These are phyloP conservation scores for Yamadazyma akitaensis DNA, from an alignment of 805 yeast species.

Conservation along the genomic window DNA sequence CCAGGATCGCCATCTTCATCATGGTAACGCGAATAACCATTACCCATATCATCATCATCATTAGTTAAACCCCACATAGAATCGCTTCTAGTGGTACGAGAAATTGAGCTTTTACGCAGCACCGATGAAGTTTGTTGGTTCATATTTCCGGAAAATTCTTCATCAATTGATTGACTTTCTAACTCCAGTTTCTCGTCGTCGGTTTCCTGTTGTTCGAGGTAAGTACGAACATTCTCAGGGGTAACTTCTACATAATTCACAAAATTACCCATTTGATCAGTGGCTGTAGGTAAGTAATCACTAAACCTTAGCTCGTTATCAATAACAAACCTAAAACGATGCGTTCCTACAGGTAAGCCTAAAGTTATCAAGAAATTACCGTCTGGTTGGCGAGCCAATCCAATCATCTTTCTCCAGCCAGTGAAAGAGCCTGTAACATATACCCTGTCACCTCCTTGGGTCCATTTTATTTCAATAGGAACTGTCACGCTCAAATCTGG, in stretches of 20 bases:
- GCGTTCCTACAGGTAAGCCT: constrained; percentile 86
- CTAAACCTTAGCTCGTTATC: constrained; percentile 90
- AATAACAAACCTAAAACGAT: constrained; percentile 87
- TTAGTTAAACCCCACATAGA: constrained; percentile 61
- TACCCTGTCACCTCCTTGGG: constrained; percentile 93
- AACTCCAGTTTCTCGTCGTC: constrained; percentile 17
- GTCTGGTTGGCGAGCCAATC: constrained; percentile 56
- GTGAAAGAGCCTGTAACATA: constrained; percentile 97
- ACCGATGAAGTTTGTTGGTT: constrained; percentile 9
- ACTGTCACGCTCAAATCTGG: constrained; percentile 31
- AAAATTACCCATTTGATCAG: constrained; percentile 94
- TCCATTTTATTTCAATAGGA: constrained; percentile 81
- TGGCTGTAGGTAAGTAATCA: constrained; percentile 90
- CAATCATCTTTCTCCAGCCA: constrained; percentile 98
- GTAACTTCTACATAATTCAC: constrained; percentile 85
- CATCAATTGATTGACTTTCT: constrained; percentile 8
- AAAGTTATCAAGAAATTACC: constrained; percentile 63
- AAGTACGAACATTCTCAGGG: constrained; percentile 34
- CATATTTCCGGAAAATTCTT: constrained; percentile 7
- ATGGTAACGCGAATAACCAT: constrained; percentile 74
- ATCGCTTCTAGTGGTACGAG: constrained; percentile 41
- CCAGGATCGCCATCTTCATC: constrained; percentile 44
- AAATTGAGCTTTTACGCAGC: constrained; percentile 29
- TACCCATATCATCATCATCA: constrained; percentile 80
- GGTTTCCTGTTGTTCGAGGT: constrained; percentile 24